Base-by-base conservation (phyloP, 1,284 basidiomycete genomes). In the Ganoderma multipileum region DNA sequence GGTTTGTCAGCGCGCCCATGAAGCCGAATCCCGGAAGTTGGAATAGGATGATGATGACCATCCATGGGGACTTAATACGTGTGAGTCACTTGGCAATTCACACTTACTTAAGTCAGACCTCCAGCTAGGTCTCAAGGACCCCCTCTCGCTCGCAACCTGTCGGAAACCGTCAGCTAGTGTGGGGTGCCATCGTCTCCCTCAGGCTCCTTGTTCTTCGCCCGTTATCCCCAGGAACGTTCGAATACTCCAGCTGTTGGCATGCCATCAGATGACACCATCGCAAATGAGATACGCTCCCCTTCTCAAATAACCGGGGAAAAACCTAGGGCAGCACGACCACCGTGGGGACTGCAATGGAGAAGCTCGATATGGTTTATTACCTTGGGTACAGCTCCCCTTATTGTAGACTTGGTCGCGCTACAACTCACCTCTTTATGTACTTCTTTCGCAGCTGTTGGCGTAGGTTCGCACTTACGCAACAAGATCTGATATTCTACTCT, bases 331-430 rank as follows among this genome's bases (percentile, higher is more conserved):
- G 12, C 11, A 26, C 65, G 63, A 16, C 67, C 38, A 12, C 67
- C 67, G 55, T 65, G 52, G 59, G 80, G 78, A 28, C 69, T 80
- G 23, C 61, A 66, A 65, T 80, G 78, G 78, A 73, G 80, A 44
- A 76, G 76, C 20, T 80, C 79, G 36, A 67, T 75, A 0, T 80
- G 78, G 79, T 80, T 77, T 64, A 74, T 78, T 20, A 79, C 77
- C 2, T 41, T 72, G 23, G 73, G 76, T 76, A 60, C 41, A 12
- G 28, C 47, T 5, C 52, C 8, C 58, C 11, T 28, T 8, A 55
- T 58, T 2, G 60, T 61, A 30, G 62, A 36, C 12, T 28, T 26
- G 18, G 39, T 55, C 23, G 18, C 33, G 20, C 8, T 36, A 28
- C 26, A 55, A 44, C 11, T 20, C 11, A 26, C 23, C 1, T 12